Evolutionary conservation across 169 alveolate species (phyloP).

Genomic region (Plasmodium vivax): DNA sequence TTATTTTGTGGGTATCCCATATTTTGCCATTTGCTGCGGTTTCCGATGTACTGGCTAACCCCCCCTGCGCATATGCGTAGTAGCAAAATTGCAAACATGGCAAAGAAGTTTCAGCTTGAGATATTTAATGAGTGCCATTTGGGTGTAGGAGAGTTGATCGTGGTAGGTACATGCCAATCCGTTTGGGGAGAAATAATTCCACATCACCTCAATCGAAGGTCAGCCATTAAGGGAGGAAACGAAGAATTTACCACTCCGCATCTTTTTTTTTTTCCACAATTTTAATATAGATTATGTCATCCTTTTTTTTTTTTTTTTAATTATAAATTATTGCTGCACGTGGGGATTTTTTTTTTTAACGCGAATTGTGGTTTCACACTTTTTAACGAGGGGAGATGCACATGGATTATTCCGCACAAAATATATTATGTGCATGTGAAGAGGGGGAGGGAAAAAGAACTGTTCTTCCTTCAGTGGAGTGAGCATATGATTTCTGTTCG

Average conservation of each 20-base stretch:
- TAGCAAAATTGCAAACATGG: not conserved
- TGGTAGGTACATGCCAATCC: not conserved
- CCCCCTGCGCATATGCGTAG: not conserved
- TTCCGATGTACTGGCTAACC: not conserved
- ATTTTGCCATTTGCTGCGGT: not conserved
- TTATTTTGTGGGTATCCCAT: not conserved
- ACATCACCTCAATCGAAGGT: not conserved
- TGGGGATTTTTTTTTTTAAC: not conserved
- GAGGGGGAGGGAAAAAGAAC: not conserved
- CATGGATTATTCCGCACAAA: not conserved
- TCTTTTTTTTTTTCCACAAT: not conserved
- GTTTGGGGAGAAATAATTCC: conserved; percentile 1
- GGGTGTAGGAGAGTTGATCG: not conserved
- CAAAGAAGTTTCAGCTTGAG: not conserved
- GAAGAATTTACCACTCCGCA: not conserved
- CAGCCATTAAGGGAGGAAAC: not conserved
- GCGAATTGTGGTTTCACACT: not conserved
- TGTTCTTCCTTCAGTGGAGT: not conserved
- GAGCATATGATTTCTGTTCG: not conserved
- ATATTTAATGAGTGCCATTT: not conserved
- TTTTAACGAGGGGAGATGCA: not conserved
- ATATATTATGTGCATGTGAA: not conserved
- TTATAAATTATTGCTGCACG: not conserved
- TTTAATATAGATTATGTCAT: not conserved
- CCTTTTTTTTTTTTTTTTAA: not conserved